Evolutionary conservation across 2,329 filamentous ascomycete species (phyloP).

Genomic region (Dactylonectria macrodidyma): DNA sequence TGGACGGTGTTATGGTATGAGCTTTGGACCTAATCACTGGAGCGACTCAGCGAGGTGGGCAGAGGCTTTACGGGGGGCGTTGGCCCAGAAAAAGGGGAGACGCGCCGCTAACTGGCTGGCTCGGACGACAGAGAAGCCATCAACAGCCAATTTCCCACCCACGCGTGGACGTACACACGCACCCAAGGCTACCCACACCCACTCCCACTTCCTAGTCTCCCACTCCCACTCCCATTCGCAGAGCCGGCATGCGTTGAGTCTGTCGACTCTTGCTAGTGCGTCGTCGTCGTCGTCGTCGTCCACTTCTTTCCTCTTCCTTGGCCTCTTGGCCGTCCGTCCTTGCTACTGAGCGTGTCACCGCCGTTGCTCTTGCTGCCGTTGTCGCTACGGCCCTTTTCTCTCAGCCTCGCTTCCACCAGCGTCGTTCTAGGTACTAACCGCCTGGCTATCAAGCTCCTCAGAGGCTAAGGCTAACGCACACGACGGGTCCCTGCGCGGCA

Average conservation of each 20-base stretch:
- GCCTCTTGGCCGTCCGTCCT: neutral
- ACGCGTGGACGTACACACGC: neutral
- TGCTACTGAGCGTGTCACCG: neutral
- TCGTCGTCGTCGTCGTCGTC: constrained; percentile 20
- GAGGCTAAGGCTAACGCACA: neutral
- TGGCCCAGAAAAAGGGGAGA: constrained; percentile 40
- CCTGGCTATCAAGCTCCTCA: neutral
- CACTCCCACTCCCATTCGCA: neutral
- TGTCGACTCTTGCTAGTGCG: constrained; percentile 29
- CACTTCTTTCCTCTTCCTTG: constrained; percentile 10
- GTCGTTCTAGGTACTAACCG: neutral
- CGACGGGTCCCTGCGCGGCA: constrained; percentile 11
- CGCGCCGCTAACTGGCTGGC: constrained; percentile 42
- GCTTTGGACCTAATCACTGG: neutral
- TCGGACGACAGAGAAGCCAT: constrained; percentile 47
- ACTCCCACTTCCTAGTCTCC: neutral
- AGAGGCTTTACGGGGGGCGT: constrained; percentile 4
- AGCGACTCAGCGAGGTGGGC: constrained; percentile 1
- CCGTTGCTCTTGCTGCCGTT: neutral
- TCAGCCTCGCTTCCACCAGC: neutral
- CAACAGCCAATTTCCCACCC: constrained; percentile 47
- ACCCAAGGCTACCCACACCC: constrained; percentile 10
- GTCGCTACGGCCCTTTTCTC: neutral
- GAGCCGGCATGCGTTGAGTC: constrained; percentile 37
- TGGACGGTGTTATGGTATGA: neutral